Base-by-base conservation (phyloP, 2,329 filamentous ascomycete species). In the Botrytis galanthina region DNA sequence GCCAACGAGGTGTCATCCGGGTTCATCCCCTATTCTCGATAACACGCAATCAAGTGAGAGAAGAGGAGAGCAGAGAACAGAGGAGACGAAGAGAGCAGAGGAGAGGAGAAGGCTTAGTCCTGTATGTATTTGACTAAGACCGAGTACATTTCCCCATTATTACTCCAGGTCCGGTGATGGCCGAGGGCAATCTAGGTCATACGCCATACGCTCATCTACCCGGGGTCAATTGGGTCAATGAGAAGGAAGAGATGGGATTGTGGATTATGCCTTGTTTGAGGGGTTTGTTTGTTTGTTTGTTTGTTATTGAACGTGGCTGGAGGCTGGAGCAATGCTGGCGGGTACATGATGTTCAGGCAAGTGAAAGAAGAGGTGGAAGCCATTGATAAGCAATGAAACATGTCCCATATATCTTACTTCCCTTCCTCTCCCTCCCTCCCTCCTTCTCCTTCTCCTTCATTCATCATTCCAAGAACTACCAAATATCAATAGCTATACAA, bases 331-430 rank as follows among this genome's bases (percentile, higher is more conserved):
- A 57, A 62, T 62, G 68, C 44, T 62, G 68, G 68, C n/a, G 51
- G 37, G 32, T 61, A 32, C 26, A 60, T 42, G 51, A 46, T 39
- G 66, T n/a, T n/a, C 26, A 57, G 66, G 29, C 29, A 48, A 20
- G 20, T 10, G 8, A 32, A 32, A 3, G 44, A 32, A 3, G 44
- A 32, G 39, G 44, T 66, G 63, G 62, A 32, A 59, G 29, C 32
- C 32, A 39, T 35, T 60, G 68, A 70, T 59, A 62, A 62, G 68
- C 51, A 62, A 46, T 44, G 67, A 70, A 48, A 62, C 54, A 70
- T 46, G 16, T 62, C 39, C 68, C 39, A 46, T 63, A 35, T 37
- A 42, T 39, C 35, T 60, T 44, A 4, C 57, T 32, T 32, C 54
- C 29, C 51, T 61, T 35, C 9, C 66, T 59, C 35, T n/a, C 54